Evolutionary conservation across 2,329 filamentous ascomycete genomes (phyloP), one percentile per base, ranked within the genome.

Genomic region (Colletotrichum salicis): DNA sequence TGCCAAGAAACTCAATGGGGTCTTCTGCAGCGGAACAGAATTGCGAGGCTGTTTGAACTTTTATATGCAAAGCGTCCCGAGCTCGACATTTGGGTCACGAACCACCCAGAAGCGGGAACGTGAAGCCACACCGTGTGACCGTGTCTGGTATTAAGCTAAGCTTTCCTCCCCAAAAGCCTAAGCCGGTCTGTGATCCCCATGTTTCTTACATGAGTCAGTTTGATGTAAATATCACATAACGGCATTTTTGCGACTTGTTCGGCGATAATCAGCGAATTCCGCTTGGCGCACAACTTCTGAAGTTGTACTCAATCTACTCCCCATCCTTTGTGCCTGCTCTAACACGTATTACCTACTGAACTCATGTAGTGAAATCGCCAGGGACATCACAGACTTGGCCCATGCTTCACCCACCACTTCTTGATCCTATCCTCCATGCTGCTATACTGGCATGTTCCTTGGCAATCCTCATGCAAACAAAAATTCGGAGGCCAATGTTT

Each of bases 51-150:
- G 68, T 69, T 63, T 59, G 65, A 45, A 12, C 58, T 22, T 15
- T 11, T 37, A 22, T 55, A 71, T 69, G 69, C 69, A 35, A 48
- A 13, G 60, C n/a, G 60, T 22, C 60, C 60, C 60, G 19, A 63
- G 60, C 60, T 63, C 48, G 41, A 48, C 41, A 22, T 19, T 48
- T 31, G n/a, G 11, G 7, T n/a, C 37, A 12, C 37, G 27, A 41
- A 41, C 41, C 41, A 24, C 13, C 48, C 6, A 24, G 45, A 19
- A 13, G 41, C 41, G 41, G 19, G 41, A 19, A 48, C 3, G 19
- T n/a, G 41, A 19, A 48, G 41, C 19, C 19, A 48, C 41, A 11
- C 22, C n/a, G 41, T 5, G 8, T 48, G 19, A 11, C 22, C n/a
- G 41, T 5, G 8, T 48, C 7, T n/a, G n/a, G 19, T 22, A 48